Conservation (phyloP, 1,284 basidiomycete species). For the Mycosarcoma mackinlayi region DNA sequence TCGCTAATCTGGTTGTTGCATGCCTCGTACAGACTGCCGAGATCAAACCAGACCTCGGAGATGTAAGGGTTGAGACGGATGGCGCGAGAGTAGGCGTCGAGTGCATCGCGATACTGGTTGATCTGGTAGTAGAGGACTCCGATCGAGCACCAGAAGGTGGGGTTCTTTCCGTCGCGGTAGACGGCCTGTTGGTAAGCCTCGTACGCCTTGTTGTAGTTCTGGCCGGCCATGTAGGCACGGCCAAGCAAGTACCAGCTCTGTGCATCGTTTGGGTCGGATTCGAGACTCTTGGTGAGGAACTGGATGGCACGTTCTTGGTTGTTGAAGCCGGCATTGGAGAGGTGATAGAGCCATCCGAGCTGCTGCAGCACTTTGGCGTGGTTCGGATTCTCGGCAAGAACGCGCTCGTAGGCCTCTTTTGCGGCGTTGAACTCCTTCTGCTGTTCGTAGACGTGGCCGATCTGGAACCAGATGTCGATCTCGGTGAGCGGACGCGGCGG, state of each 20-base stretch:
- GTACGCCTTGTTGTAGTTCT: slow-evolving; percentile 99
- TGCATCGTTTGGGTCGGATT: slow-evolving; percentile 87
- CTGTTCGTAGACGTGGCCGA: slow-evolving; percentile 97
- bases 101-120: slow-evolving; percentile 96
- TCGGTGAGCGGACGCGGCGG: slow-evolving; percentile 94
- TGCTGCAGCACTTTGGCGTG: slow-evolving; percentile 98
- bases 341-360: slow-evolving; percentile 96
- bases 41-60: slow-evolving; percentile 98
- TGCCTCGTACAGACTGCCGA: slow-evolving; percentile 94
- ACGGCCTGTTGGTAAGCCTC: slow-evolving; percentile 99
- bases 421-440: slow-evolving; percentile 91
- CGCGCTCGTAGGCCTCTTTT: slow-evolving; percentile 96
- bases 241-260: slow-evolving; percentile 99
- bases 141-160: slow-evolving; percentile 99
- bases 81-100: slow-evolving; percentile 97
- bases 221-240: slow-evolving; percentile 97
- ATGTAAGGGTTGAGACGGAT: slow-evolving; percentile 99
- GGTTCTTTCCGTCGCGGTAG: slow-evolving; percentile 97
- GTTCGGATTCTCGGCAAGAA: slow-evolving; percentile 88
- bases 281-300: slow-evolving; percentile 85
- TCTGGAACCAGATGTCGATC: slow-evolving; percentile 99
- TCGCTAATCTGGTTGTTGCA: slow-evolving; percentile 99
- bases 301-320: slow-evolving; percentile 94
- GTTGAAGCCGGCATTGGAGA: slow-evolving; percentile 90
- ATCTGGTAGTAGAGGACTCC: slow-evolving; percentile 99